Conservation (phyloP, 1,284 basidiomycete genomes). For the Crucibulum parvulum region DNA sequence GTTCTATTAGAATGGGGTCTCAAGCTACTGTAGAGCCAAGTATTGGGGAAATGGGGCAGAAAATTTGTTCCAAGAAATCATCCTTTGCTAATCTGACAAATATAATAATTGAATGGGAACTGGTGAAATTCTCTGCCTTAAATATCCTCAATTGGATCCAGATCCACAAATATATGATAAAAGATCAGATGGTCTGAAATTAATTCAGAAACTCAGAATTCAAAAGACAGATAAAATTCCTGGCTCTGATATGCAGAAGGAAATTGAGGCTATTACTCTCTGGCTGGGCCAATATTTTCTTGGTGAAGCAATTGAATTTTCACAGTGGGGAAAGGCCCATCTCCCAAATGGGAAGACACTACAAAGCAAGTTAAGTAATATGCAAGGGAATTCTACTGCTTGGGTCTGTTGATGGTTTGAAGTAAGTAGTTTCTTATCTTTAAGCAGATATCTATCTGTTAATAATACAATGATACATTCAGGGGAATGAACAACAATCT, state of each 20-base stretch:
- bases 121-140: conserved; percentile 14
- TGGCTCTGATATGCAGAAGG: conserved; percentile 14
- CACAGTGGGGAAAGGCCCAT: not conserved
- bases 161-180: not conserved
- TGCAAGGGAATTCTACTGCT: conserved; percentile 4
- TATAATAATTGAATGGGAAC: conserved; percentile 20
- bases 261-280: conserved; percentile 12
- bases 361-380: not conserved
- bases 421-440: not conserved
- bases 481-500: not conserved
- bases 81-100: conserved; percentile 23
- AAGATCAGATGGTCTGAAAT: conserved; percentile 23
- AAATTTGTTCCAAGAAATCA: conserved; percentile 21
- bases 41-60: conserved; percentile 27
- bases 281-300: not conserved
- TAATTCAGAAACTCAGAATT: conserved; percentile 26
- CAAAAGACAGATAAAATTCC: conserved; percentile 26
- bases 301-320: not conserved
- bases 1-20: conserved; percentile 27
- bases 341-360: not conserved
- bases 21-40: conserved; percentile 23
- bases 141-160: conserved; percentile 5
- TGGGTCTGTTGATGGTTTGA: conserved; percentile 7
- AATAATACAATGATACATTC: not conserved
- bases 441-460: not conserved